Base-by-base conservation (phyloP, 139 green algal species). In the Parachlorella kessleri region DNA sequence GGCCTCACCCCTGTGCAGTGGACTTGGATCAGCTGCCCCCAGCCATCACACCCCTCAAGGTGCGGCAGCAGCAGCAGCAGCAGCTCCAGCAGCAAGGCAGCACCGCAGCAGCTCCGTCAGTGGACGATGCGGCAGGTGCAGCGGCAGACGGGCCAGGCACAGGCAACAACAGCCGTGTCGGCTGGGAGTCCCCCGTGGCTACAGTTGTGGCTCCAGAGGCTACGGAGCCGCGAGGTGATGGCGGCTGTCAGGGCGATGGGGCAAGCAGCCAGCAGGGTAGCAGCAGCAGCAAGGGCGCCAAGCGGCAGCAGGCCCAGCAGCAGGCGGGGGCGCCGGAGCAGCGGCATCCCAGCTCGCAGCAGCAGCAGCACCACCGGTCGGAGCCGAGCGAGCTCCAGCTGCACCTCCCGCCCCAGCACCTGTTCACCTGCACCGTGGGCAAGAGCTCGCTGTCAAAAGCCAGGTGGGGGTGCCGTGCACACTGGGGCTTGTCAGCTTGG, bases 381-480 rank as follows among this genome's bases (percentile, higher is more conserved):
- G 33, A 36, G 6, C 8, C 32, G 14, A 41, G 39, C 30, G 70
- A 80, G 30, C 68, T 86, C 40, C 85, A 83, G 3, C 73, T 94
- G 68, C 85, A 81, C 36, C 70, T 98, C 78, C 93, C 92, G 4
- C 93, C 94, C 30, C 76, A 87, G 24, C 83, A 91, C 82, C 74
- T 97, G 24, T 98, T 92, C 87, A 97, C 95, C 0, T 97, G 92
- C 81, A 95, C 94, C 4, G 94, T 97, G 2, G 93, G 93, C 1
- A 85, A 92, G 38, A 87, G 69, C 39, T 42, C 81, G 59, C 70
- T 71, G 40, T 85, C 68, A 55, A 63, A 70, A 53, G 76, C 81
- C 21, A 73, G 39, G 48, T 76, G 74, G 38, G 68, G n/a, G n/a
- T n/a, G n/a, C n/a, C n/a, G n/a, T n/a, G n/a, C n/a, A n/a, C n/a